A percentile compares a stretch with the other conserved stretches of the same genome.
phyloP scores from a whole-genome alignment of 1,284 basidiomycete species.

The Cryptococcus floricola region DNA sequence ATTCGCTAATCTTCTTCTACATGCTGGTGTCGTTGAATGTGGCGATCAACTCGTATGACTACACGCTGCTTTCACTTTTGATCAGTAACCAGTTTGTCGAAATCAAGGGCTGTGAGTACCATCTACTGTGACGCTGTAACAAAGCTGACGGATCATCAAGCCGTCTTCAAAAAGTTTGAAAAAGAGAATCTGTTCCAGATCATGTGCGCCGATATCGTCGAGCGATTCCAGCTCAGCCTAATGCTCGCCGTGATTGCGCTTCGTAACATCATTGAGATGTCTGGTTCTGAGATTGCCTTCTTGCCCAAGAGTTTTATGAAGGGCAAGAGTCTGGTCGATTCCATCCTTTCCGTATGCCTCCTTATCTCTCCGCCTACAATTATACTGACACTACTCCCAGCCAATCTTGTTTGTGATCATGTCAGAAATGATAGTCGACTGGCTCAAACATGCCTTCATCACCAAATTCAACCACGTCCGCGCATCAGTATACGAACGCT shows the following conservation, averaged over 20 bases:
- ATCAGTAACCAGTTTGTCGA: constrained; percentile 99
- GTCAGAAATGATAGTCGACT: constrained; percentile 94
- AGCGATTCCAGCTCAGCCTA: constrained; percentile 86
- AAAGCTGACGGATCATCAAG: constrained; percentile 18
- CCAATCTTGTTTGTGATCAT: constrained; percentile 86
- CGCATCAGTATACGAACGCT: constrained; percentile 90
- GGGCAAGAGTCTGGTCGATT: constrained; percentile 67
- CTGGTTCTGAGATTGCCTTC: constrained; percentile 76
- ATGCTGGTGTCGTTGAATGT: constrained; percentile 95
- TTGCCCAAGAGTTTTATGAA: constrained; percentile 79
- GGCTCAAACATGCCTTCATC: constrained; percentile 99
- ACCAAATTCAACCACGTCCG: constrained; percentile 95
- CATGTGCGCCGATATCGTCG: constrained; percentile 97
- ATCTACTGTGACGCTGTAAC: background rate
- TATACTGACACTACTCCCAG: constrained; percentile 50
- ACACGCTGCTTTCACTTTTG: constrained; percentile 87
- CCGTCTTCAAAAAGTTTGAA: constrained; percentile 98
- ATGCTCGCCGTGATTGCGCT: constrained; percentile 91
- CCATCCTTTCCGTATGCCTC: constrained; percentile 80
- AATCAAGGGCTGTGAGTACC: constrained; percentile 81
- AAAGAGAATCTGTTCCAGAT: constrained; percentile 99
- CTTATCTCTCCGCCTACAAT: background rate
- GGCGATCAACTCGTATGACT: constrained; percentile 97
- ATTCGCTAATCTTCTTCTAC: constrained; percentile 94
- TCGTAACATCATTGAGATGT: constrained; percentile 91